Percentiles rank a stretch among this genome's conserved stretches.
These are phyloP conservation scores for Verticillium dahliae DNA, from an alignment of 2,329 filamentous ascomycete genomes.

Conservation along the genomic window DNA sequence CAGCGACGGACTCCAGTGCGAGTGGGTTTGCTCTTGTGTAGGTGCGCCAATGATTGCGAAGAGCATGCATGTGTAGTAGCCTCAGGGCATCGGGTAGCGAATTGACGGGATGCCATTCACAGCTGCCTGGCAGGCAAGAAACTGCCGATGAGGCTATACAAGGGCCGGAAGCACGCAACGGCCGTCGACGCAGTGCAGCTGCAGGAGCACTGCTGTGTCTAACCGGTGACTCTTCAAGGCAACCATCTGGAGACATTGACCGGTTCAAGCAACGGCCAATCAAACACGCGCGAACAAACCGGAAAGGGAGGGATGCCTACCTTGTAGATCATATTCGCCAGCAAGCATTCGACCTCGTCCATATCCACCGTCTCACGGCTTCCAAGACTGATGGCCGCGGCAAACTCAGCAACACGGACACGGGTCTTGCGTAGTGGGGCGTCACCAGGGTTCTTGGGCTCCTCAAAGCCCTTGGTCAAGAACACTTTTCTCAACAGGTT, in stretches of 20 bases:
- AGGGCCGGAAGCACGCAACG: background rate
- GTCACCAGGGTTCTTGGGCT: constrained; percentile 61
- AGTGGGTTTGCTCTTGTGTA: background rate
- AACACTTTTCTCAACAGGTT: constrained; percentile 93
- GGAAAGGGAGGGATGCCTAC: constrained; percentile 36
- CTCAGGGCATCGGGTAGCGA: background rate
- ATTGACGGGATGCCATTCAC: background rate
- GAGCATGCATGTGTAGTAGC: background rate
- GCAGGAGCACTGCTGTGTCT: background rate
- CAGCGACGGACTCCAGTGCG: constrained; percentile 21
- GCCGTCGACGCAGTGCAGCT: background rate
- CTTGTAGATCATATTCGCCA: constrained; percentile 99
- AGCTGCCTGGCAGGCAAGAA: constrained; percentile 1
- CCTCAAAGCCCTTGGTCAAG: constrained; percentile 74
- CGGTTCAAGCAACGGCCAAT: background rate
- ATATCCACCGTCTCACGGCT: constrained; percentile 64
- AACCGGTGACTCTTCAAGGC: background rate
- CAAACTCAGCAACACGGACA: constrained; percentile 77
- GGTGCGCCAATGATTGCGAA: background rate
- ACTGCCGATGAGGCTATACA: background rate
- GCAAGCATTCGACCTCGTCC: constrained; percentile 91
- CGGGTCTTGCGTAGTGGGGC: constrained; percentile 64
- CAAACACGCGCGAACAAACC: background rate
- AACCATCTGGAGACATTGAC: background rate
- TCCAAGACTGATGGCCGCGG: constrained; percentile 72